Percentiles rank a stretch among this genome's conserved stretches.
These are phyloP conservation scores for Acer campestre DNA, from an alignment of 345 rosid genomes.

Conservation along the genomic window DNA sequence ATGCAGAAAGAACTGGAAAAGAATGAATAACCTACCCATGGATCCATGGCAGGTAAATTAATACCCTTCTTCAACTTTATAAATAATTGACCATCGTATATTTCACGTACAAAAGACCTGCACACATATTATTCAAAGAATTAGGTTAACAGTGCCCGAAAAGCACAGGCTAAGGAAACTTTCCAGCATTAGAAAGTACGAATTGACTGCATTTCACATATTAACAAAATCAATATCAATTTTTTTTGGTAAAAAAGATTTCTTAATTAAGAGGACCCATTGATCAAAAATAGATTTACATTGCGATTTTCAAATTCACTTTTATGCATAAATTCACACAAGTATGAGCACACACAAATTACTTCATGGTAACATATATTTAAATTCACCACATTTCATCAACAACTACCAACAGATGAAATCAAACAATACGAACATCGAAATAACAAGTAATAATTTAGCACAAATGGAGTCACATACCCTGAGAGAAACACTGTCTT, in stretches of 20 bases:
- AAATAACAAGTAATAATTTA: neutral
- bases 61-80: conserved; percentile 74
- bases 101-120: conserved; percentile 84
- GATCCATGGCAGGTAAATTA: conserved; percentile 91
- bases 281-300: too few species aligned
- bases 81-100: conserved; percentile 82
- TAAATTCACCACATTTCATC: neutral
- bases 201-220: too few species aligned
- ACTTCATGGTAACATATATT: neutral
- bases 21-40: conserved; percentile 61
- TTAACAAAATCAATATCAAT: too few species aligned
- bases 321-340: neutral
- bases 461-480: conserved; percentile 45
- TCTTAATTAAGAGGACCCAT: too few species aligned
- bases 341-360: neutral
- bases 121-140: conserved; percentile 12
- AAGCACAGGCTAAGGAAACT: too few species aligned
- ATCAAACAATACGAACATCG: neutral
- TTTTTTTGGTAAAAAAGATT: too few species aligned
- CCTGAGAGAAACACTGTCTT: conserved; percentile 79
- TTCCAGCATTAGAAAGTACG: too few species aligned
- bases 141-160: too few species aligned
- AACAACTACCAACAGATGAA: neutral
- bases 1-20: neutral
- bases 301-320: too few species aligned